Conservation (phyloP, 345 rosid genomes). For the Dovyalis caffra region DNA sequence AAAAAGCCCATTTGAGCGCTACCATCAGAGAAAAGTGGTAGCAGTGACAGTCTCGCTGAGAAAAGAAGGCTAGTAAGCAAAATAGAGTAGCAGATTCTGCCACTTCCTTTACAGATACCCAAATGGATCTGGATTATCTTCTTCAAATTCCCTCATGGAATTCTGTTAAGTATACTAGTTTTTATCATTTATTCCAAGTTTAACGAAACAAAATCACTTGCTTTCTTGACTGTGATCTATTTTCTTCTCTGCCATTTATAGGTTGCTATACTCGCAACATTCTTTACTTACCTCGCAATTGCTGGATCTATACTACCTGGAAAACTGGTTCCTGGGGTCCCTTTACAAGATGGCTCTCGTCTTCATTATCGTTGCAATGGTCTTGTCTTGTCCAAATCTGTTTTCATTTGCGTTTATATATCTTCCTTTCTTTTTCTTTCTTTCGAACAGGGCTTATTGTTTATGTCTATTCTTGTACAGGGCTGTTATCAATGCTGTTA, state of each 20-base stretch:
- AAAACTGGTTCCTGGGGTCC: constrained; percentile 59
- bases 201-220: not conserved
- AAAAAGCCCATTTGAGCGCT: no score
- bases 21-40: no score
- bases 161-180: not conserved
- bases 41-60: no score
- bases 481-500: constrained; percentile 52
- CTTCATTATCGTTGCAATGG: constrained; percentile 80
- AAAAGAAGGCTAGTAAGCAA: no score
- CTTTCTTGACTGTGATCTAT: not conserved
- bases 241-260: not conserved
- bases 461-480: constrained; percentile 28
- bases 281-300: constrained; percentile 61
- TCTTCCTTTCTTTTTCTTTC: not conserved
- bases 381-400: constrained; percentile 11
- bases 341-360: constrained; percentile 64
- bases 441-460: not conserved
- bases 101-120: no score
- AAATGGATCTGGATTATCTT: no score
- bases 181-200: not conserved
- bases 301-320: constrained; percentile 68
- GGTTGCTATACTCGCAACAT: constrained; percentile 49
- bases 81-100: no score
- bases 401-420: not conserved
- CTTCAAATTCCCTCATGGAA: no score